Evolutionary conservation across 2,329 filamentous ascomycete genomes (phyloP), one percentile per base, ranked within the genome.

Genomic region (Fusarium brachygibbosum): DNA sequence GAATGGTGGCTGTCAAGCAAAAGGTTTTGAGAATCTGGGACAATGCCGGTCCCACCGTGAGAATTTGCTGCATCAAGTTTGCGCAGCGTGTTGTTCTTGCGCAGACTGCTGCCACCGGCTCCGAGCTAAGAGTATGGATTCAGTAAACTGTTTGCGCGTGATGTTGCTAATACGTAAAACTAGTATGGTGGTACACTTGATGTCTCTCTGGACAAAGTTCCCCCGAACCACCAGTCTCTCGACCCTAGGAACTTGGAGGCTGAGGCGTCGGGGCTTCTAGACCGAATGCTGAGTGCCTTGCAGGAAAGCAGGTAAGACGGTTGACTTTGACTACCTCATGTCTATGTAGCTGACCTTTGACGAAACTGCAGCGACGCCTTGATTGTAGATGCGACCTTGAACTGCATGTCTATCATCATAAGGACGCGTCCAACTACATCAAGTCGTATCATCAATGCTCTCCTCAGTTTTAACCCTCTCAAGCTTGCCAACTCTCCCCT

Each of bases 21-120:
- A 92, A 90, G 74, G 96, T 99, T 71, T 81, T 99, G 63, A 89
- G 88, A 63, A 89, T 96, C 75, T 98, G 97, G 95, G 95, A 98
- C 73, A 87, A 85, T 42, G 90, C 93, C 19, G 83, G 88, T 16
- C 86, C 91, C 14, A 91, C 93, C 4, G 88, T 98, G 68, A 91
- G 91, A 74, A 91, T 98, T 78, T 97, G 94, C 84, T 98, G 96
- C 82, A 91, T 98, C 85, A 99, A 99, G 80, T 99, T 99, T 79
- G 91, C 93, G 37, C 95, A 99, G 82, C 90, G 93, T 68, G 93
- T 98, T 44, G 92, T 99, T 44, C 87, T 98, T 70, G 93, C 94
- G 19, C 95, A 99, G 80, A 98, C 93, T 13, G 90, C 91, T n/a
- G 93, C 93, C 46, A 82, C 91, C 61, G 92, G 93, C 71, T 85